Percentiles rank a stretch among this genome's conserved stretches.
Conservation (phyloP, 495 filamentous ascomycete species). For the Hyaloscypha finlandica region DNA sequence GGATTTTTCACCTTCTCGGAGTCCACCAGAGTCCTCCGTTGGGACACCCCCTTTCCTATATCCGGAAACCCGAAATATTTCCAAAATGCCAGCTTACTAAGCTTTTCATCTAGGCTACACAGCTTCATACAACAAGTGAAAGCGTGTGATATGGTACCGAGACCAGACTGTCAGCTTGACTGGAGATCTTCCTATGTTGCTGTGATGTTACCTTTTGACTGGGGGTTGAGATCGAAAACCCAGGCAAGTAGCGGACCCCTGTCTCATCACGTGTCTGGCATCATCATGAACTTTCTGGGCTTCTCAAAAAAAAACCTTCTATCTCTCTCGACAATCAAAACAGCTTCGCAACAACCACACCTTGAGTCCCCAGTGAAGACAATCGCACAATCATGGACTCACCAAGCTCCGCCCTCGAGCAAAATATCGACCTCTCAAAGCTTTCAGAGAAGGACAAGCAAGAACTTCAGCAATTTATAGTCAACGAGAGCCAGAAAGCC, state of each 20-base stretch:
- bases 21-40: neutral
- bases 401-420: conserved; percentile 34
- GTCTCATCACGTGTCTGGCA: neutral
- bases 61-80: neutral
- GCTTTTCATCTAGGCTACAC: neutral
- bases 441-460: conserved; percentile 81
- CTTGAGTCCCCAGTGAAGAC: neutral
- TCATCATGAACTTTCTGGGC: neutral
- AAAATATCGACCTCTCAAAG: conserved; percentile 60
- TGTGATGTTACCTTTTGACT: neutral
- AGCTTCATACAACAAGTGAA: neutral
- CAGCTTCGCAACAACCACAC: neutral
- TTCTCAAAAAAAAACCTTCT: neutral
- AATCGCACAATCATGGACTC: conserved; percentile 40
- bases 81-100: neutral
- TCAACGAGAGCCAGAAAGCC: conserved; percentile 78
- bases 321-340: neutral
- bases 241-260: neutral
- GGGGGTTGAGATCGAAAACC: neutral
- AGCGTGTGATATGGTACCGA: neutral
- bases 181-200: neutral
- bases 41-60: neutral
- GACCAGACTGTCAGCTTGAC: neutral
- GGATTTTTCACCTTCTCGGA: neutral
- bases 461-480: conserved; percentile 80